A percentile compares a stretch with the other conserved stretches of the same genome.
Conservation (phyloP, 2,329 filamentous ascomycete species). For the Hymenoscyphus fructigenus region DNA sequence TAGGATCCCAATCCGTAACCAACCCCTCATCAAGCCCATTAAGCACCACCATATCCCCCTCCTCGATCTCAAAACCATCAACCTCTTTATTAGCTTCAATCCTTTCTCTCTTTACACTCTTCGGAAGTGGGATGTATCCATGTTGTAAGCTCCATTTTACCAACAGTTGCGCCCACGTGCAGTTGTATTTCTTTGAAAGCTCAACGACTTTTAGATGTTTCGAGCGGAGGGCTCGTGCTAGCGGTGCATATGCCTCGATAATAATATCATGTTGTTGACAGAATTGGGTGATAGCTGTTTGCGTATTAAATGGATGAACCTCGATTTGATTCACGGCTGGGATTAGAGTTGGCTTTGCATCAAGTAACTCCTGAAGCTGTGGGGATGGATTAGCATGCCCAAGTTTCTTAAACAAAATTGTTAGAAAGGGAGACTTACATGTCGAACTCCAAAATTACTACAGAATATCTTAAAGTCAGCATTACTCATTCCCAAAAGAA, state of each 20-base stretch:
- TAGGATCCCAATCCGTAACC: slow-evolving; percentile 66
- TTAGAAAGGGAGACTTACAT: too few relatives aligned
- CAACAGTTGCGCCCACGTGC: slow-evolving; percentile 71
- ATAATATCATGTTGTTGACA: slow-evolving; percentile 67
- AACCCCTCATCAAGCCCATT: slow-evolving; percentile 69
- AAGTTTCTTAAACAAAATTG: too few relatives aligned
- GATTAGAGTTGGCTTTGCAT: slow-evolving; percentile 47
- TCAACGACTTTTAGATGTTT: slow-evolving; percentile 60
- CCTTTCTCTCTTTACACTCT: slow-evolving; percentile 63
- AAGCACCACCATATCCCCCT: slow-evolving; percentile 62
- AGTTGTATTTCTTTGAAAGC: slow-evolving; percentile 66
- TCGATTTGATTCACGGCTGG: slow-evolving; percentile 81
- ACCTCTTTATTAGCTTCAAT: slow-evolving; percentile 66
- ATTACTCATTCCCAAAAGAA: too few relatives aligned
- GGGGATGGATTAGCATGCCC: neutral
- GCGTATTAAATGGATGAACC: slow-evolving; percentile 79
- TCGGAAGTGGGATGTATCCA: slow-evolving; percentile 70
- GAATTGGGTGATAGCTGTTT: slow-evolving; percentile 62
- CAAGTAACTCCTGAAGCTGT: slow-evolving; percentile 34
- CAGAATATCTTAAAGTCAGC: too few relatives aligned
- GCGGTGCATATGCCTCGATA: slow-evolving; percentile 77
- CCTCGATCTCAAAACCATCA: slow-evolving; percentile 57
- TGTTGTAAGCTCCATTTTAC: slow-evolving; percentile 78
- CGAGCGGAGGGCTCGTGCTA: slow-evolving; percentile 71
- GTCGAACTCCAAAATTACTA: too few relatives aligned